Percentiles rank a stretch among this genome's conserved stretches.
Conservation (phyloP, 2,329 filamentous ascomycete species). For the Harringtonia lauricola region DNA sequence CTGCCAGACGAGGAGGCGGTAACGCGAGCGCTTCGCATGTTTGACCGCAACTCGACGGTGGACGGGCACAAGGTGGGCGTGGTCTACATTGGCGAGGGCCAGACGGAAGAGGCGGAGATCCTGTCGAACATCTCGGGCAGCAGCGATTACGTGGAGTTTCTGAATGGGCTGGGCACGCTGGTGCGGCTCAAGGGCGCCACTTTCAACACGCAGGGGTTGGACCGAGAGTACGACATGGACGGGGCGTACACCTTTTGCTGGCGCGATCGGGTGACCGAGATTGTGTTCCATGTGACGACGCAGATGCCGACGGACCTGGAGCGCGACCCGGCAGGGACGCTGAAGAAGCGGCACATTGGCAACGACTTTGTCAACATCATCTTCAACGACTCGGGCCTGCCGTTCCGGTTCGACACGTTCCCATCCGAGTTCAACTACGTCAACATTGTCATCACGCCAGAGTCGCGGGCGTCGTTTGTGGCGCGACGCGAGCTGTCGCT, state of each 20-base stretch:
- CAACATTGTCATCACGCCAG: slow-evolving; percentile 89
- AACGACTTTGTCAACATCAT: slow-evolving; percentile 98
- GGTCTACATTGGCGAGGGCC: slow-evolving; percentile 82
- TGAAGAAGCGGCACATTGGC: slow-evolving; percentile 91
- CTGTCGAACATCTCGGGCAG: slow-evolving; percentile 80
- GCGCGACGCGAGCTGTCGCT: slow-evolving; percentile 40
- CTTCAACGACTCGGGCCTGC: slow-evolving; percentile 89
- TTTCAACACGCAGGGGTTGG: slow-evolving; percentile 89
- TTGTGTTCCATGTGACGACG: slow-evolving; percentile 90
- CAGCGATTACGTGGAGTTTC: slow-evolving; percentile 75
- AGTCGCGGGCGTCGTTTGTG: slow-evolving; percentile 66
- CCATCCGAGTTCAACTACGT: slow-evolving; percentile 94
- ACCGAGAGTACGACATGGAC: slow-evolving; percentile 65
- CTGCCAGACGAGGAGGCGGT: slow-evolving; percentile 61
- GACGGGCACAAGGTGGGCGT: slow-evolving; percentile 95
- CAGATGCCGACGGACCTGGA: slow-evolving; percentile 90
- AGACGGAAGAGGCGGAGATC: slow-evolving; percentile 73
- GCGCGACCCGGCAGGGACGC: slow-evolving; percentile 61
- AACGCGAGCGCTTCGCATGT: slow-evolving; percentile 63
- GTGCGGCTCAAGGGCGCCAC: slow-evolving; percentile 70
- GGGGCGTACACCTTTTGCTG: slow-evolving; percentile 86
- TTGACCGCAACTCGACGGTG: slow-evolving; percentile 81
- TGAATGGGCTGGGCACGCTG: slow-evolving; percentile 71
- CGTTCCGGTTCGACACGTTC: slow-evolving; percentile 84
- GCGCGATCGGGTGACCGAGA: slow-evolving; percentile 88